phyloP scores from a whole-genome alignment of 2,329 filamentous ascomycete species.

The Nothophoma quercina region DNA sequence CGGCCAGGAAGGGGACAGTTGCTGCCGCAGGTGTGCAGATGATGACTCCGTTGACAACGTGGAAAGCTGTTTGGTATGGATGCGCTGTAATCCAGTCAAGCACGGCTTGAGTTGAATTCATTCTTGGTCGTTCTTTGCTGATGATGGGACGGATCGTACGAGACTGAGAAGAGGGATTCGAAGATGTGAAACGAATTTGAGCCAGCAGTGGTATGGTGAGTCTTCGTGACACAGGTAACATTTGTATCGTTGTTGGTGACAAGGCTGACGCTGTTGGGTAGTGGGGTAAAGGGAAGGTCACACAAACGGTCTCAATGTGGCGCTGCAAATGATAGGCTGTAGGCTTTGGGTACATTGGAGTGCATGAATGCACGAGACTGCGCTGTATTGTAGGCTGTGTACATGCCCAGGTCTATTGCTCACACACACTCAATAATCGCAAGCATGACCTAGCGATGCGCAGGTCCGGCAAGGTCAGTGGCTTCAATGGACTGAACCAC shows the following conservation, averaged over 20 bases:
- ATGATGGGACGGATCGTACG: too few species aligned
- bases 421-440: neutral
- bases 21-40: slow-evolving; percentile 32
- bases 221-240: neutral
- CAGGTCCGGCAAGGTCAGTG: slow-evolving; percentile 26
- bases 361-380: neutral
- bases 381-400: neutral
- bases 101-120: slow-evolving; percentile 15
- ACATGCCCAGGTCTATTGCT: neutral
- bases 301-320: neutral
- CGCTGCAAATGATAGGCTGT: neutral
- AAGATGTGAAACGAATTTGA: too few species aligned
- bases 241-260: neutral
- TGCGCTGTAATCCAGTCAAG: slow-evolving; percentile 31
- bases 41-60: slow-evolving; percentile 33
- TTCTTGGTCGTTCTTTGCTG: neutral
- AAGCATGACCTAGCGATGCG: neutral
- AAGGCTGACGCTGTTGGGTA: slow-evolving; percentile 5
- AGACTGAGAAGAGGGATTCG: neutral
- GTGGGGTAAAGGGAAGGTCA: slow-evolving; percentile 3
- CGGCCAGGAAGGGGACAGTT: slow-evolving; percentile 31
- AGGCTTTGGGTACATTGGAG: neutral
- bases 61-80: slow-evolving; percentile 35
- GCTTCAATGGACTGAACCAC: slow-evolving; percentile 26
- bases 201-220: neutral